Evolutionary conservation across 2,329 filamentous ascomycete genomes (phyloP).

Genomic region (Stemphylium beticola): DNA sequence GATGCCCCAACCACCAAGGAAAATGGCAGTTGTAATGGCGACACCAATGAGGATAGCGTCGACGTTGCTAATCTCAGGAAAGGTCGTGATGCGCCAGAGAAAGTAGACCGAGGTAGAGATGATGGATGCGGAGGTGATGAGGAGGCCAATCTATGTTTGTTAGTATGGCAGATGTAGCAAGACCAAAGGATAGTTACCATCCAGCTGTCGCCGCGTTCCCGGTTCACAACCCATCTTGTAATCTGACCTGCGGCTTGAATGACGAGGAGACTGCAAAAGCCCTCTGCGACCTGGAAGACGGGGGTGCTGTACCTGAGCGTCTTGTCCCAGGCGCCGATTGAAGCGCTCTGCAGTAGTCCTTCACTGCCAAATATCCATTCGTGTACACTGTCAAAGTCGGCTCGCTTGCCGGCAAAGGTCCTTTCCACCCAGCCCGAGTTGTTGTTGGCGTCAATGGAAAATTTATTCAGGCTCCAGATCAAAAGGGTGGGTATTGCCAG

Average conservation of each 20-base stretch:
- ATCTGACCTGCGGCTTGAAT: conserved; percentile 96
- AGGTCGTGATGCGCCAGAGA: conserved; percentile 91
- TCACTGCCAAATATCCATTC: conserved; percentile 90
- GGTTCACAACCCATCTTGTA: conserved; percentile 91
- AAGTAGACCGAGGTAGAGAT: conserved; percentile 96
- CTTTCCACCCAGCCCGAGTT: conserved; percentile 77
- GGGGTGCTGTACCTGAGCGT: conserved; percentile 88
- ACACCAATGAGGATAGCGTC: conserved; percentile 93
- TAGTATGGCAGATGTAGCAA: conserved; percentile 28
- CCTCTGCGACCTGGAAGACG: conserved; percentile 91
- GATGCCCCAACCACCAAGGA: conserved; percentile 92
- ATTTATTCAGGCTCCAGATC: conserved; percentile 95
- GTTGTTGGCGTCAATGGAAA: conserved; percentile 85
- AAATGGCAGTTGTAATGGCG: conserved; percentile 89
- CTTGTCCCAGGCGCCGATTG: conserved; percentile 88
- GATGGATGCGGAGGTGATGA: conserved; percentile 86
- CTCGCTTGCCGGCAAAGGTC: conserved; percentile 72
- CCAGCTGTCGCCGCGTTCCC: conserved; percentile 93
- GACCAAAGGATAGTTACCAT: conserved; percentile 67
- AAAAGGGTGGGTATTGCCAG: conserved; percentile 82
- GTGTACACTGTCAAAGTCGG: conserved; percentile 68
- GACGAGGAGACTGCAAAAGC: conserved; percentile 93
- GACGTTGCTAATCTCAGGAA: conserved; percentile 89
- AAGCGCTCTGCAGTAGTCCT: conserved; percentile 78
- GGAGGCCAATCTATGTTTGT: conserved; percentile 74